phyloP scores from a whole-genome alignment of 2,329 filamentous ascomycete genomes.

The Clonostachys chloroleuca region DNA sequence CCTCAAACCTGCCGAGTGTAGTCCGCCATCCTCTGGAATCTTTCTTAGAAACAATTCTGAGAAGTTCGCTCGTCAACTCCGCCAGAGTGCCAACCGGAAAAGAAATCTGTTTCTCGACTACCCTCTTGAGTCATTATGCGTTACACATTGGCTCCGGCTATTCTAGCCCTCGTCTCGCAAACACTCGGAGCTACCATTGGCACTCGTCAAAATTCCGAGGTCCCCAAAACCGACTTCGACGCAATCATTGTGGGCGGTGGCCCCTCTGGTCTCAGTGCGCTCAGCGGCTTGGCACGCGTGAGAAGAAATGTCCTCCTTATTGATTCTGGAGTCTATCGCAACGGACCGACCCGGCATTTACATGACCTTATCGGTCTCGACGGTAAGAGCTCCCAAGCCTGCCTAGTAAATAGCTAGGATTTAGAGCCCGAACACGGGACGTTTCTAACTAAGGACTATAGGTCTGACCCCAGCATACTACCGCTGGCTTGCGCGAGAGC shows the following conservation, averaged over 20 bases:
- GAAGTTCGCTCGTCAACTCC: too few species aligned
- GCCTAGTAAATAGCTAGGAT: neutral
- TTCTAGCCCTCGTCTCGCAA: neutral
- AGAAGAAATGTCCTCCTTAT: constrained; percentile 49
- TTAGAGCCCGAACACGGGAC: neutral
- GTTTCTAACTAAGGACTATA: constrained; percentile 15
- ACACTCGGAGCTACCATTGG: neutral
- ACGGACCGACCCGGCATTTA: constrained; percentile 50
- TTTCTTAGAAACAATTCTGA: too few species aligned
- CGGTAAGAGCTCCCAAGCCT: constrained; percentile 28
- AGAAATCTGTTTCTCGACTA: neutral
- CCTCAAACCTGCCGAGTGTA: too few species aligned
- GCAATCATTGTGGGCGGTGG: constrained; percentile 55
- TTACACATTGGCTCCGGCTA: neutral
- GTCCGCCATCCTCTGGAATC: too few species aligned
- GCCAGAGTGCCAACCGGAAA: too few species aligned
- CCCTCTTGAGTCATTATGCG: neutral
- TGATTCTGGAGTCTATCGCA: constrained; percentile 55
- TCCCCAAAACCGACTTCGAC: constrained; percentile 33
- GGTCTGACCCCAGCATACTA: constrained; percentile 50
- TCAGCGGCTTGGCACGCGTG: constrained; percentile 56
- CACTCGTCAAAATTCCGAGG: neutral
- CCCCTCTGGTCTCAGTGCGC: constrained; percentile 46
- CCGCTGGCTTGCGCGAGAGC: constrained; percentile 45
- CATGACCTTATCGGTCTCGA: constrained; percentile 59